Evolutionary conservation across 108 stramenopile species (phyloP).

Genomic region (Tribonema minus): DNA sequence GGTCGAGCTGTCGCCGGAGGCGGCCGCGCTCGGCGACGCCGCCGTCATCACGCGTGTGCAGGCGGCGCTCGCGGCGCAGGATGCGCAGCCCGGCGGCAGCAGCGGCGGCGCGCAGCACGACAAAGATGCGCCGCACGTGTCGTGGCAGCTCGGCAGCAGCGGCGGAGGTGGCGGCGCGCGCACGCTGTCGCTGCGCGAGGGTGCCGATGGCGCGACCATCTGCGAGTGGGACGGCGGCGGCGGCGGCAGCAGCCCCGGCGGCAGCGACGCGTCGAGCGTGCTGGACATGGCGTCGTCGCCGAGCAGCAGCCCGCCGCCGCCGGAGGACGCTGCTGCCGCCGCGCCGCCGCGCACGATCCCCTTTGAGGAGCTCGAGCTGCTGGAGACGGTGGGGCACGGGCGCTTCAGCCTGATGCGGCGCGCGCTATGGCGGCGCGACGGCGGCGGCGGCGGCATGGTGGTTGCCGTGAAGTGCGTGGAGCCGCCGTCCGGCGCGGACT

Average conservation of each 20-base stretch:
- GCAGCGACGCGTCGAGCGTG: not conserved
- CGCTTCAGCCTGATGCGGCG: constrained; percentile 1
- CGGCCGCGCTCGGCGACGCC: not conserved
- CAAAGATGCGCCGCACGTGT: not conserved
- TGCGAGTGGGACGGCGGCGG: not conserved
- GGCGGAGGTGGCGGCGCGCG: not conserved
- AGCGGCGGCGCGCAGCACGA: not conserved
- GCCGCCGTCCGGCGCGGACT: not conserved
- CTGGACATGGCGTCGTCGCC: not conserved
- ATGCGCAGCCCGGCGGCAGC: not conserved
- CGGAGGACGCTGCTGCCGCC: too few species aligned
- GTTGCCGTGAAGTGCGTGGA: not conserved
- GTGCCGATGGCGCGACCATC: not conserved
- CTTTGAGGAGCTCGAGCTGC: not conserved
- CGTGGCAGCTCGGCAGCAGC: not conserved
- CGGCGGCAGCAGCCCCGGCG: not conserved
- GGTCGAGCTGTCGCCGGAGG: not conserved
- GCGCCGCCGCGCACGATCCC: not conserved
- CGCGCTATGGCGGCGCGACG: not conserved
- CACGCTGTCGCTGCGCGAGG: not conserved
- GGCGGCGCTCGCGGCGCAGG: not conserved
- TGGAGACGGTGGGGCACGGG: constrained; percentile 4
- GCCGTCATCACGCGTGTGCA: not conserved
- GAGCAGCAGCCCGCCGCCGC: not conserved
- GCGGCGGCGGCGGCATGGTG: not conserved